Percentiles rank a stretch among this genome's conserved stretches.
Conservation (phyloP, 371 early-diverging fungal species). For the Mucor piriformis region DNA sequence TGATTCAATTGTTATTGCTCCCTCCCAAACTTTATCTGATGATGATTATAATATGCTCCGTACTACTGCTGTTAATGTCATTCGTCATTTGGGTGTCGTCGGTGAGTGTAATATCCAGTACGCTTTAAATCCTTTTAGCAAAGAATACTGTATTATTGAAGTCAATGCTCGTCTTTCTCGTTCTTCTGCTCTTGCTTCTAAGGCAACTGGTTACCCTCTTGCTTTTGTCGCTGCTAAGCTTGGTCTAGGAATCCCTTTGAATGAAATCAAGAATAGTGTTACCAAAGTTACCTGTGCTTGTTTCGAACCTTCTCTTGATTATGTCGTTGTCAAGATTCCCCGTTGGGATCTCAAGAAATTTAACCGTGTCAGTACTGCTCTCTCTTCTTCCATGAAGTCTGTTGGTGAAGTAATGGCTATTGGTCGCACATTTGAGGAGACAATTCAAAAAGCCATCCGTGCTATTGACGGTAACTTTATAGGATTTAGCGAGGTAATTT, state of each 20-base stretch:
- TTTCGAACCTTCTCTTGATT: constrained; percentile 95
- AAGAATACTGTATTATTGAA: constrained; percentile 95
- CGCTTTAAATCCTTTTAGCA: constrained; percentile 90
- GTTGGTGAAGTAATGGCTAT: constrained; percentile 98
- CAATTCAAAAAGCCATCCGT: constrained; percentile 93
- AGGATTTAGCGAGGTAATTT: constrained; percentile 74
- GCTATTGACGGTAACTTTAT: constrained; percentile 86
- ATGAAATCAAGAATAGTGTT: constrained; percentile 87
- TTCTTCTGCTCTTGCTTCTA: constrained; percentile 89
- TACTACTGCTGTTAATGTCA: constrained; percentile 82
- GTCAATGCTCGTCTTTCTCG: constrained; percentile 96
- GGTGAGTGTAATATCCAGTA: constrained; percentile 99
- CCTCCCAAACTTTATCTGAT: constrained; percentile 92
- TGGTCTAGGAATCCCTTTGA: constrained; percentile 88
- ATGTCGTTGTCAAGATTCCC: constrained; percentile 94
- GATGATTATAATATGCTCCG: constrained; percentile 97
- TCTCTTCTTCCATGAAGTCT: constrained; percentile 91
- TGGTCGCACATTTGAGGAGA: constrained; percentile 95
- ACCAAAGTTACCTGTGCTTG: constrained; percentile 94
- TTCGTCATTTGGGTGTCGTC: constrained; percentile 89
- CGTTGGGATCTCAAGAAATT: constrained; percentile 97
- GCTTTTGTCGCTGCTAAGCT: constrained; percentile 98
- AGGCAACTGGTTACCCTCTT: constrained; percentile 97
- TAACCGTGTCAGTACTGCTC: constrained; percentile 83
- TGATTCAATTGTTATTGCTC: constrained; percentile 96